Evolutionary conservation across 805 yeast genomes (phyloP), one percentile per base, ranked within the genome.

Genomic region (Cyberlindnera bimundalis): DNA sequence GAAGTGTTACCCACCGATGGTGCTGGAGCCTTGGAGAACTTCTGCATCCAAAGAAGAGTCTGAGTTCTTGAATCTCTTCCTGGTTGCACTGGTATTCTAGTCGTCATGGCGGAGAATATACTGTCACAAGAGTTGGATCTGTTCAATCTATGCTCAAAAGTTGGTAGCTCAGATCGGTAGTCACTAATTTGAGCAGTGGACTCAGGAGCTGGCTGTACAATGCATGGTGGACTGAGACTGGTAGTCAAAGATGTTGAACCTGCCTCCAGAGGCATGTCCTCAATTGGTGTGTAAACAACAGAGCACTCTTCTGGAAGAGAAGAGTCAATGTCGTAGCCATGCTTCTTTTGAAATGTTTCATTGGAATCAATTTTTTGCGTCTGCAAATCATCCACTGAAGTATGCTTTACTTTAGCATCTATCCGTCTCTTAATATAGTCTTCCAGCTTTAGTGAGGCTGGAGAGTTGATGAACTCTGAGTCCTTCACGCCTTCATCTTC

Each of bases 71-170:
- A 45, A 27, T 54, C 53, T 32, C 28, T 47, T 6, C 39, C 40
- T 24, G 56, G 58, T 5, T 40, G 35, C 11, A 42, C 29, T 9
- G 56, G 58, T 3, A 49, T 44, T 38, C 55, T 51, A 1, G 55
- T 33, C 2, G 50, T 49, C 45, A 52, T 48, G 4, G 45, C 45
- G 8, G 59, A 53, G 39, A 57, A 57, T 11, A 57, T 52, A 29
- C 56, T 50, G 37, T 57, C 60, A 42, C 57, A 56, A 2, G 61
- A 57, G 34, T 53, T 57, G 11, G 61, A 54, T 46, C 61, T 48
- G 42, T 54, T 54, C 33, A 57, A 46, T 21, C 38, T 50, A 33
- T 55, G 60, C 23, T 50, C 53, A 33, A 52, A 56, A 2, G 50
- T 43, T 13, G 55, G 55, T 1, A 37, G 41, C 17, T 43, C 40